These are phyloP conservation scores for Polytrichum commune DNA, from an alignment of 225 moss, liverwort and hornwort species.

Conservation along the genomic window DNA sequence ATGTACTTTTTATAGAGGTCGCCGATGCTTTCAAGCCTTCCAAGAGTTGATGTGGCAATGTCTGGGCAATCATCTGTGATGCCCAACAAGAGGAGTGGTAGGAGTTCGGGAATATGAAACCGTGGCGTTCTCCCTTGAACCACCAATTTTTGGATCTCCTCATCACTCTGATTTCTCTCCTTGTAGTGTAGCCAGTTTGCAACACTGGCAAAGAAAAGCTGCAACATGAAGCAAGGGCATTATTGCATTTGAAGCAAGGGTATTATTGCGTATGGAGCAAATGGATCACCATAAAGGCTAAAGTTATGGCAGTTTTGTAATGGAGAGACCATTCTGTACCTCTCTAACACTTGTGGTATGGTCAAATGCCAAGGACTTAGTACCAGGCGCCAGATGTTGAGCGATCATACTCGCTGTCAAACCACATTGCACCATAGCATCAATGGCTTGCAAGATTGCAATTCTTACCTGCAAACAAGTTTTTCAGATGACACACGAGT, in stretches of 20 bases:
- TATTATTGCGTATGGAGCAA: neutral
- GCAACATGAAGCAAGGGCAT: conserved; percentile 17
- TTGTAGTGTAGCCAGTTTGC: conserved; percentile 80
- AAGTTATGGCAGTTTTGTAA: no score
- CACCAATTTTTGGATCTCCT: conserved; percentile 26
- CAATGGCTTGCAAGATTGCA: conserved; percentile 64
- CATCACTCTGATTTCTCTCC: conserved; percentile 32
- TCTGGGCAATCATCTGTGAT: conserved; percentile 72
- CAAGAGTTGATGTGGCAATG: conserved; percentile 51
- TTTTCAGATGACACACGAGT: neutral
- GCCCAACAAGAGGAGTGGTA: conserved; percentile 74
- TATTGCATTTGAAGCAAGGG: neutral
- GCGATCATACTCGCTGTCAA: conserved; percentile 55
- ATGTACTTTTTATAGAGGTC: conserved; percentile 51
- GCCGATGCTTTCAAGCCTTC: conserved; percentile 70
- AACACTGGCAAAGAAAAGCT: conserved; percentile 71
- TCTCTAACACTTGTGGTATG: conserved; percentile 58
- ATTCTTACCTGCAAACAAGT: conserved; percentile 61
- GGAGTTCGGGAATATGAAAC: conserved; percentile 50
- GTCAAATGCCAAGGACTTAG: conserved; percentile 76
- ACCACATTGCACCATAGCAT: conserved; percentile 64
- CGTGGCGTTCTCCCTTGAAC: conserved; percentile 46
- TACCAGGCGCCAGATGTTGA: conserved; percentile 60
- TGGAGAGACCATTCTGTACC: conserved; percentile 19
- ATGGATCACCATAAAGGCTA: neutral